phyloP scores from a whole-genome alignment of 768 basidiomycete species.

The Amanita polypyramis region DNA sequence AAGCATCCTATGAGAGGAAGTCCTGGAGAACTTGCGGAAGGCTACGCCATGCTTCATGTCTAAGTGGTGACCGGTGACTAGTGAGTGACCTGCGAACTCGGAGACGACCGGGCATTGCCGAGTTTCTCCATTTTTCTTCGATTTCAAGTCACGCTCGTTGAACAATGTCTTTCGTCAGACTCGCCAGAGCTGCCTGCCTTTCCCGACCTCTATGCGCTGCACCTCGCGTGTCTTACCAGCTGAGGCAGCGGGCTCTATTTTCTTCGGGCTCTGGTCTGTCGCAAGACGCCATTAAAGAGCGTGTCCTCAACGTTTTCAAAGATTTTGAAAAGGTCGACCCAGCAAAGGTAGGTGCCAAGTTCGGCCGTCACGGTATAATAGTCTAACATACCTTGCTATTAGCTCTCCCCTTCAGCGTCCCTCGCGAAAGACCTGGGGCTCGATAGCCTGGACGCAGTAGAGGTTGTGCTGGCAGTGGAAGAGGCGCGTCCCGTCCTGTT shows the following conservation, averaged over 20 bases:
- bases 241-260: slow-evolving; percentile 42
- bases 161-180: slow-evolving; percentile 47
- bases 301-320: slow-evolving; percentile 77
- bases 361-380: neutral
- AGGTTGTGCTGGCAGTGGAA: slow-evolving; percentile 98
- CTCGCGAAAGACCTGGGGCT: slow-evolving; percentile 82
- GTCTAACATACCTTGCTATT: slow-evolving; percentile 1
- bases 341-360: slow-evolving; percentile 40
- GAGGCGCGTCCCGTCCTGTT: slow-evolving; percentile 39
- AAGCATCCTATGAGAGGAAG: slow-evolving; percentile 84
- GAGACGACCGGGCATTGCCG: slow-evolving; percentile 6
- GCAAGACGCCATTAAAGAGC: slow-evolving; percentile 55
- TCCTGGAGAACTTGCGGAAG: slow-evolving; percentile 86
- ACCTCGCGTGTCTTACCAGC: slow-evolving; percentile 23
- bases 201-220: slow-evolving; percentile 29
- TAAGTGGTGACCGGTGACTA: neutral
- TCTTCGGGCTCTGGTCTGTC: slow-evolving; percentile 59
- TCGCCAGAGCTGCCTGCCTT: slow-evolving; percentile 34
- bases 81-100: neutral
- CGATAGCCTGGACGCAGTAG: slow-evolving; percentile 94
- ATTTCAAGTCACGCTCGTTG: slow-evolving; percentile 6
- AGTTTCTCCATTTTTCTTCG: neutral
- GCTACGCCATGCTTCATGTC: slow-evolving; percentile 91
- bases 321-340: slow-evolving; percentile 83
- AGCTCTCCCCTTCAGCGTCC: slow-evolving; percentile 59